Conservation (phyloP, 2,329 filamentous ascomycete genomes). For the Monosporascus sp. region DNA sequence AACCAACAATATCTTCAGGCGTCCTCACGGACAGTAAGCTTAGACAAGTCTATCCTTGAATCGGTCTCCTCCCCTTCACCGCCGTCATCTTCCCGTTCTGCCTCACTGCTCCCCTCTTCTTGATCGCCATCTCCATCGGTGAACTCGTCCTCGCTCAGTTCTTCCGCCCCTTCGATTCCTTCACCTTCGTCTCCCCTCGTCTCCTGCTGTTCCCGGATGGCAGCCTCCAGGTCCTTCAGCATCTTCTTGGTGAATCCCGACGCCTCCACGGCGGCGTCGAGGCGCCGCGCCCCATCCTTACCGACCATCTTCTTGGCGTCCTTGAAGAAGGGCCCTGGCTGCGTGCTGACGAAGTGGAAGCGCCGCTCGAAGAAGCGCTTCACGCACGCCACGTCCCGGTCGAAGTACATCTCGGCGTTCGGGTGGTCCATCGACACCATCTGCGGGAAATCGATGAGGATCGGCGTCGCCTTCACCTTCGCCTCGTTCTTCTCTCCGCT, state of each 20-base stretch:
- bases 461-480: conserved; percentile 54
- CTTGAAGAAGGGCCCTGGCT: conserved; percentile 78
- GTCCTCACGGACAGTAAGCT: conserved; percentile 18
- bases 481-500: background rate
- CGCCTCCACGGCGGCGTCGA: conserved; percentile 86
- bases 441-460: conserved; percentile 96
- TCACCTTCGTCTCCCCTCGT: conserved; percentile 35
- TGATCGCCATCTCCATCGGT: conserved; percentile 30
- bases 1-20: conserved; percentile 12
- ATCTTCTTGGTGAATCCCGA: conserved; percentile 97
- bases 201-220: conserved; percentile 74
- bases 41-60: conserved; percentile 16
- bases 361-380: conserved; percentile 89
- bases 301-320: conserved; percentile 73
- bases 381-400: conserved; percentile 91
- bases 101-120: conserved; percentile 21
- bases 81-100: conserved; percentile 22
- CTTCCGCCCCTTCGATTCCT: conserved; percentile 29
- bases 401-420: conserved; percentile 96
- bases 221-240: conserved; percentile 86
- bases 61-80: conserved; percentile 21
- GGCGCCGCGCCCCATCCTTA: conserved; percentile 58
- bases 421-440: conserved; percentile 93
- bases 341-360: conserved; percentile 80
- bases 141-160: conserved; percentile 24